phyloP scores from a whole-genome alignment of 257 asterid genomes.

The Knoxia roxburghii region DNA sequence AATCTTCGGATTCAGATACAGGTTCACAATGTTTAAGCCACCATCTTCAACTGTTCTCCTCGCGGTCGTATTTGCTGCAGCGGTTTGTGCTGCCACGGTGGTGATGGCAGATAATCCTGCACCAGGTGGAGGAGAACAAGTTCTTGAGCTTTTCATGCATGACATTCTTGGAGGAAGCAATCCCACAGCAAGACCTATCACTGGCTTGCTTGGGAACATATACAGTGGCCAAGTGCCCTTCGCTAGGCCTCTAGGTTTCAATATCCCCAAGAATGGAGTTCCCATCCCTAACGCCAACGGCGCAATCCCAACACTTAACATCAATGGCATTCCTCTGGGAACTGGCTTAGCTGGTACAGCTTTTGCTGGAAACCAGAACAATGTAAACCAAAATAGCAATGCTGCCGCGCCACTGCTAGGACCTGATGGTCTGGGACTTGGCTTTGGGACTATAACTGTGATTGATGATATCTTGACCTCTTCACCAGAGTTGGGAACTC shows the following conservation, averaged over 20 bases:
- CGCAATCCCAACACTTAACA: constrained; percentile 59
- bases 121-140: constrained; percentile 20
- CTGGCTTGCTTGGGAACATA: constrained; percentile 74
- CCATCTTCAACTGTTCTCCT: constrained; percentile 19
- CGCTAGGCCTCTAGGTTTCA: constrained; percentile 74
- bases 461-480: constrained; percentile 42
- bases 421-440: constrained; percentile 45
- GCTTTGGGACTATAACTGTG: constrained; percentile 51
- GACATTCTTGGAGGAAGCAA: constrained; percentile 84
- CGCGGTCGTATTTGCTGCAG: constrained; percentile 33
- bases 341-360: constrained; percentile 67
- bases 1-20: not conserved
- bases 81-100: constrained; percentile 15
- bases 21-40: constrained; percentile 35
- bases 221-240: constrained; percentile 95
- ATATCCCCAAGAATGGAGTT: constrained; percentile 51
- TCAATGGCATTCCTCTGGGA: constrained; percentile 70
- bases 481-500: constrained; percentile 38
- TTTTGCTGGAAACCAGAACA: constrained; percentile 35
- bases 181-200: constrained; percentile 81
- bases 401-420: constrained; percentile 26
- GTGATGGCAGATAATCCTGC: constrained; percentile 28
- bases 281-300: constrained; percentile 83
- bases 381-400: constrained; percentile 10
- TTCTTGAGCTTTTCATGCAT: constrained; percentile 78